Conservation (phyloP, 495 filamentous ascomycete genomes). For the Thozetella sp. region DNA sequence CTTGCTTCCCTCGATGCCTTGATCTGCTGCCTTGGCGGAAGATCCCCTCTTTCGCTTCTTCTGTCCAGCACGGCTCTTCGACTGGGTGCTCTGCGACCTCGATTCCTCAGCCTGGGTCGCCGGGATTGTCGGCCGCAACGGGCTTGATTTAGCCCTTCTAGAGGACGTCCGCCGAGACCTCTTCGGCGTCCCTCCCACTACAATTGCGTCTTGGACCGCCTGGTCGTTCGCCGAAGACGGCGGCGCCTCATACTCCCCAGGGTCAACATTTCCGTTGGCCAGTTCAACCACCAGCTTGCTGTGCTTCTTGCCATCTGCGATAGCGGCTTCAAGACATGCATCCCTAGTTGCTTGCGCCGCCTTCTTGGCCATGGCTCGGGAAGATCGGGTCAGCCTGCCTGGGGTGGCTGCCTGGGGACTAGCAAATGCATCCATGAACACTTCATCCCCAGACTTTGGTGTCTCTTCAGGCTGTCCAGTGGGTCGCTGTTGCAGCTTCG, state of each 20-base stretch:
- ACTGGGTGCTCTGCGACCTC: slow-evolving; percentile 17
- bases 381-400: slow-evolving; percentile 5
- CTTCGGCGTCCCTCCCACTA: slow-evolving; percentile 21
- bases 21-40: slow-evolving; percentile 18
- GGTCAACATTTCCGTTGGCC: slow-evolving; percentile 32
- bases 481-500: slow-evolving; percentile 10
- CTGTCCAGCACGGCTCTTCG: slow-evolving; percentile 6
- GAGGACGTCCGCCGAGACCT: neutral
- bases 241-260: slow-evolving; percentile 11
- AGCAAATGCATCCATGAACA: slow-evolving; percentile 47
- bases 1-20: neutral
- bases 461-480: slow-evolving; percentile 20
- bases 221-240: slow-evolving; percentile 17
- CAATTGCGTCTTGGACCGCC: slow-evolving; percentile 24
- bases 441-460: slow-evolving; percentile 37
- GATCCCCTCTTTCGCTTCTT: slow-evolving; percentile 24
- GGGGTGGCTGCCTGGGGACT: slow-evolving; percentile 31
- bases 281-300: slow-evolving; percentile 45
- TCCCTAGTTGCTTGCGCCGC: neutral
- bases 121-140: slow-evolving; percentile 1
- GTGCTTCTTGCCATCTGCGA: slow-evolving; percentile 46
- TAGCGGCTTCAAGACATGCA: slow-evolving; percentile 38
- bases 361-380: slow-evolving; percentile 1
- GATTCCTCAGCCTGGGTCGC: neutral
- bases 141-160: slow-evolving; percentile 12